Conservation (phyloP, 768 basidiomycete species). For the Psilocybe tampanensis region DNA sequence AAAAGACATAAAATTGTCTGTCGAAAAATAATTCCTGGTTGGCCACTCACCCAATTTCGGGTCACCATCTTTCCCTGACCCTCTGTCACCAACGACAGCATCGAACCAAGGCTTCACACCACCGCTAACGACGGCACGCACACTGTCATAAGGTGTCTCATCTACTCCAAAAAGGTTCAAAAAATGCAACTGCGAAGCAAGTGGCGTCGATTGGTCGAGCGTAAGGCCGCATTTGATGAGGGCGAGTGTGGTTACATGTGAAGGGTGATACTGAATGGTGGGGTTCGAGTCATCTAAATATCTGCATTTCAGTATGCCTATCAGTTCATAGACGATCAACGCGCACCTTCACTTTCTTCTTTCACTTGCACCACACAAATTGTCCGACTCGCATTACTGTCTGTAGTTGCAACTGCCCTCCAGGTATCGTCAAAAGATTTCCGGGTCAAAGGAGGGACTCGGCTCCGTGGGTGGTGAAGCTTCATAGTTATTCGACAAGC, state of each 20-base stretch:
- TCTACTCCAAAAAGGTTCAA: conserved; percentile 90
- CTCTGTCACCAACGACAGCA: conserved; percentile 89
- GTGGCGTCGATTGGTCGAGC: conserved; percentile 77
- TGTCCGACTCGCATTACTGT: conserved; percentile 77
- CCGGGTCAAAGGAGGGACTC: conserved; percentile 57
- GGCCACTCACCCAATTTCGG: conserved; percentile 66
- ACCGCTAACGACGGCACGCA: conserved; percentile 92
- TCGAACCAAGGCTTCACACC: conserved; percentile 99
- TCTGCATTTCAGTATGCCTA: conserved; percentile 7
- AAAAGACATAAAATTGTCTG: neutral
- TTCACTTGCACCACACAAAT: conserved; percentile 82
- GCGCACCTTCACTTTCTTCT: conserved; percentile 73
- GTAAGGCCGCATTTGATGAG: conserved; percentile 91
- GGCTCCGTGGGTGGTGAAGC: too few species aligned
- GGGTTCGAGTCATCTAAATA: conserved; percentile 63
- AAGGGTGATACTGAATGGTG: conserved; percentile 74
- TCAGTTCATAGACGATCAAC: conserved; percentile 7
- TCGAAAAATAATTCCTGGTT: neutral
- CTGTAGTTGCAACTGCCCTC: conserved; percentile 57
- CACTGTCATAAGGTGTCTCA: conserved; percentile 91
- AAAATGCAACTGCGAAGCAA: conserved; percentile 87
- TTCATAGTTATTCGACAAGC: too few species aligned
- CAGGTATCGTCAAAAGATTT: conserved; percentile 72
- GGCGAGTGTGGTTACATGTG: conserved; percentile 86
- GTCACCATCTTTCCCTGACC: conserved; percentile 74